Conservation (phyloP, 2,329 filamentous ascomycete species). For the Rasamsonia emersonii region DNA sequence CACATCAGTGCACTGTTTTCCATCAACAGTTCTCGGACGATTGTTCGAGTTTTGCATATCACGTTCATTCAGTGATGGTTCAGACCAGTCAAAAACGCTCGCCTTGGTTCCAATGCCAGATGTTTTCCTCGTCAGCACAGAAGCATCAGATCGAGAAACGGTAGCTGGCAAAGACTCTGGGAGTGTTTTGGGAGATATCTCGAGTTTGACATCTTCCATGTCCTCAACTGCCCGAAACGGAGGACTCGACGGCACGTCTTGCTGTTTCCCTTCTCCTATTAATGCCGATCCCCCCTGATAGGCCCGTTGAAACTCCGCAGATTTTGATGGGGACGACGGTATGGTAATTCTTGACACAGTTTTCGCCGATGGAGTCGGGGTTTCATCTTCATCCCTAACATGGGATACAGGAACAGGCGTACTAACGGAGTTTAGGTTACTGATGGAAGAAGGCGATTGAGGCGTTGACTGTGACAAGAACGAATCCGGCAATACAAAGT, state of each 20-base stretch:
- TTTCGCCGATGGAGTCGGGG: constrained; percentile 4
- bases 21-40: constrained; percentile 55
- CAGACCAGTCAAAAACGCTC: constrained; percentile 58
- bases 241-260: not conserved
- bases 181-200: no score
- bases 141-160: constrained; percentile 13
- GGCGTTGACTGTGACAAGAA: constrained; percentile 25
- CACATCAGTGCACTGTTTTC: constrained; percentile 50
- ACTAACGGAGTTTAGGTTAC: constrained; percentile 10
- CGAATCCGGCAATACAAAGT: constrained; percentile 40
- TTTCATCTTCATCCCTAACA: constrained; percentile 7
- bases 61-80: constrained; percentile 47
- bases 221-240: not conserved
- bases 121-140: constrained; percentile 6
- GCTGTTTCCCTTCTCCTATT: not conserved
- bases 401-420: constrained; percentile 6
- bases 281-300: not conserved
- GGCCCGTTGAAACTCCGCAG: not conserved
- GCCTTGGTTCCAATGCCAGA: constrained; percentile 35
- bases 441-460: constrained; percentile 14
- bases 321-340: constrained; percentile 4
- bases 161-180: no score
- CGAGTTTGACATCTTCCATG: no score
- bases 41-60: constrained; percentile 45
- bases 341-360: not conserved